phyloP scores from a whole-genome alignment of 768 basidiomycete species.

The Suillus subaureus region DNA sequence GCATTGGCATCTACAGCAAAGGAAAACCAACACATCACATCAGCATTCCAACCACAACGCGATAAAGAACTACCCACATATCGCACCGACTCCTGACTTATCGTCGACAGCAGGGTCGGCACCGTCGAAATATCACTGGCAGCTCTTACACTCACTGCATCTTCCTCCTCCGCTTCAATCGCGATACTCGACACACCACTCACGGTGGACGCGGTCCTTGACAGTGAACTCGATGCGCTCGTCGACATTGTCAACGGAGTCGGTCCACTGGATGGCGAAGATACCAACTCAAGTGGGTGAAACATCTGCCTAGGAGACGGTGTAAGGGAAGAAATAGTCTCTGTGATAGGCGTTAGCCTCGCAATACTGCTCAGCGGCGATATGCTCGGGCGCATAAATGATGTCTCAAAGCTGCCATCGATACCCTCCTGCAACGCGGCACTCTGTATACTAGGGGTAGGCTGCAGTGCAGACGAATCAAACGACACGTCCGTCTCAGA shows the following conservation, averaged over 20 bases:
- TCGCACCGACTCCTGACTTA: constrained; percentile 26
- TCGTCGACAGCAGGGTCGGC: constrained; percentile 59
- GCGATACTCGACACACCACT: constrained; percentile 49
- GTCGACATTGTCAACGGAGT: constrained; percentile 34
- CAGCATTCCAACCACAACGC: not conserved
- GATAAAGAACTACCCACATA: constrained; percentile 36
- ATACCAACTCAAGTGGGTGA: constrained; percentile 26
- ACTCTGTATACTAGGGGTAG: constrained; percentile 65
- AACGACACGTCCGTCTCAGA: constrained; percentile 69
- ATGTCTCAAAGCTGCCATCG: constrained; percentile 75
- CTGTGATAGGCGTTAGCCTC: constrained; percentile 37
- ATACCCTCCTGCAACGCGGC: constrained; percentile 55
- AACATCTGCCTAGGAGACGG: constrained; percentile 13
- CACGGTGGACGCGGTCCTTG: constrained; percentile 41
- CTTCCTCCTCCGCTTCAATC: constrained; percentile 38
- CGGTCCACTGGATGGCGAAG: constrained; percentile 37
- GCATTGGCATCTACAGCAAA: constrained; percentile 23
- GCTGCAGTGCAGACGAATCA: constrained; percentile 73
- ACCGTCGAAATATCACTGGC: constrained; percentile 48
- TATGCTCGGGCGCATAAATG: constrained; percentile 66
- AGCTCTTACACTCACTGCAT: constrained; percentile 20
- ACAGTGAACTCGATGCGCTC: constrained; percentile 30
- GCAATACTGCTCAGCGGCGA: constrained; percentile 35
- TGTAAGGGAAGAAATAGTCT: constrained; percentile 30
- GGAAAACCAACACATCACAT: constrained; percentile 23